Percentiles rank a stretch among this genome's conserved stretches.
Evolutionary conservation across 1,139 yeast species (phyloP).

Genomic region (Geotrichum phurueaensis): DNA sequence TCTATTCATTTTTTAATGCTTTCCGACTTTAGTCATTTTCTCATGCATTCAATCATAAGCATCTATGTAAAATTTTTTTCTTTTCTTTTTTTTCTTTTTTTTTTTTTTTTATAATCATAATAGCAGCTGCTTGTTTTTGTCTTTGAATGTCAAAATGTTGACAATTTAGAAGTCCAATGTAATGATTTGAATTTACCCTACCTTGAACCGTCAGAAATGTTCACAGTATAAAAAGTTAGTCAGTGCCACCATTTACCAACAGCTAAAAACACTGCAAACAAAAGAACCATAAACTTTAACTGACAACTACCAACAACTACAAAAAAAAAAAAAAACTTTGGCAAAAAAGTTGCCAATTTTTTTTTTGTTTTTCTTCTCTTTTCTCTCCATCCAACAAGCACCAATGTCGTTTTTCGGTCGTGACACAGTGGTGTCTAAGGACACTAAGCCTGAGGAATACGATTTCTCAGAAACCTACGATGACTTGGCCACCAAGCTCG

Average conservation of each 20-base stretch:
- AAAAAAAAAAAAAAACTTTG: neutral
- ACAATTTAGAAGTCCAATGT: neutral
- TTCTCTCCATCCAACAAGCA: neutral
- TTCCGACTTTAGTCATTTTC: neutral
- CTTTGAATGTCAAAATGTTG: neutral
- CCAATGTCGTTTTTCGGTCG: constrained; percentile 40
- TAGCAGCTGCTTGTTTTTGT: neutral
- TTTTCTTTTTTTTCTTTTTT: neutral
- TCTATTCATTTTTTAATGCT: neutral
- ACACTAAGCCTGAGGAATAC: constrained; percentile 34
- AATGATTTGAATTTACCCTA: neutral
- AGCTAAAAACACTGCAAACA: neutral
- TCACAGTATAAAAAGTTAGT: neutral
- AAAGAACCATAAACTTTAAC: neutral
- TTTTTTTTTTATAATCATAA: neutral
- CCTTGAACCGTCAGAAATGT: neutral
- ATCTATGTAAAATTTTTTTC: neutral
- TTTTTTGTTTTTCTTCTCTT: neutral
- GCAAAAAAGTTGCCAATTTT: neutral
- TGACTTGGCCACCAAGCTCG: constrained; percentile 55
- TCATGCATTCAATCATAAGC: neutral
- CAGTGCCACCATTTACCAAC: neutral
- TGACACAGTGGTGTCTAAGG: constrained; percentile 29
- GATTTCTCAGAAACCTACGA: constrained; percentile 67
- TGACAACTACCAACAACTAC: neutral